A percentile compares a stretch with the other conserved stretches of the same genome.
phyloP scores from a whole-genome alignment of 345 rosid genomes.

The Salix exigua region DNA sequence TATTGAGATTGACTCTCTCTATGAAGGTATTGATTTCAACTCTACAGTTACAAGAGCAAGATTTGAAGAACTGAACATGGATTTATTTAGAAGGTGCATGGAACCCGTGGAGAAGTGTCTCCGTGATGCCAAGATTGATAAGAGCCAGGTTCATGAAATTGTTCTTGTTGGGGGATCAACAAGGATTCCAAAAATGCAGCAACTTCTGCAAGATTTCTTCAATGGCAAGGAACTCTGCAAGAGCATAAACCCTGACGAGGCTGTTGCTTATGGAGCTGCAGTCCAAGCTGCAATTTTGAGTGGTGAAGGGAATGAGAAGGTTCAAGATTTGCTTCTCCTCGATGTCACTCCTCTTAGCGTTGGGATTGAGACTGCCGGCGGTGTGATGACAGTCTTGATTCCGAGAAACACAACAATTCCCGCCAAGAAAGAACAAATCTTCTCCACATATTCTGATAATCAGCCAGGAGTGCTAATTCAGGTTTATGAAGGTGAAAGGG shows the following conservation, averaged over 20 bases:
- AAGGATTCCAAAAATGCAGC: conserved; percentile 19
- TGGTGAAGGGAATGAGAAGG: conserved; percentile 16
- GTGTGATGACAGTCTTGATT: conserved; percentile 14
- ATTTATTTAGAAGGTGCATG: conserved; percentile 20
- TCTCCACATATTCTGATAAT: conserved; percentile 15
- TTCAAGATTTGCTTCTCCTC: conserved; percentile 20
- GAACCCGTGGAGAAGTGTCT: conserved; percentile 23
- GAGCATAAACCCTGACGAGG: conserved; percentile 23
- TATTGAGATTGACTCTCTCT: conserved; percentile 20
- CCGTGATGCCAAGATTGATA: conserved; percentile 16
- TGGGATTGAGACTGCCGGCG: conserved; percentile 22
- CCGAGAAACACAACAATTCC: conserved; percentile 18
- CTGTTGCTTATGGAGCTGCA: conserved; percentile 21
- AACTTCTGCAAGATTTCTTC: conserved; percentile 22
- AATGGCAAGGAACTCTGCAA: conserved; percentile 18
- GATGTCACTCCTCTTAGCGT: conserved; percentile 23
- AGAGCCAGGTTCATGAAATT: conserved; percentile 14
- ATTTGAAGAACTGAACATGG: conserved; percentile 22
- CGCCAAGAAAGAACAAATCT: conserved; percentile 12
- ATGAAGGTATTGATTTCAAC: conserved; percentile 22
- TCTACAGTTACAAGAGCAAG: conserved; percentile 15
- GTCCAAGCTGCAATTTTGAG: conserved; percentile 17
- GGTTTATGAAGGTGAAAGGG: conserved; percentile 22
- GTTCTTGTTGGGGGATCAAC: conserved; percentile 24
- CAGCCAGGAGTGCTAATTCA: conserved; percentile 13